A percentile compares a stretch with the other conserved stretches of the same genome.
phyloP scores from a whole-genome alignment of 257 asterid species.

The Prunella vulgaris region DNA sequence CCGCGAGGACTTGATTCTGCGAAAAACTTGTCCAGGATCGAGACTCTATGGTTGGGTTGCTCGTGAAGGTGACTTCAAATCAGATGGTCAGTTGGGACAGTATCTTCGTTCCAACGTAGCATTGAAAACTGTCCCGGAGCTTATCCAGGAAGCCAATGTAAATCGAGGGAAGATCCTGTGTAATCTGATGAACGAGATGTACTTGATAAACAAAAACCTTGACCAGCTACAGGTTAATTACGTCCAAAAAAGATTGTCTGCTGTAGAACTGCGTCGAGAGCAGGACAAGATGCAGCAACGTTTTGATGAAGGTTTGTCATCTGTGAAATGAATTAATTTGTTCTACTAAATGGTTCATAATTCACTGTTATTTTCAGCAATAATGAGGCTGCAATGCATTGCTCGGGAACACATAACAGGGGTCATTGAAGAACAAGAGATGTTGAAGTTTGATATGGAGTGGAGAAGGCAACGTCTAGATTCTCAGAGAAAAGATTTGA shows the following conservation, averaged over 20 bases:
- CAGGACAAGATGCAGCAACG: background rate
- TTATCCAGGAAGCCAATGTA: slow-evolving; percentile 24
- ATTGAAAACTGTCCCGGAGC: background rate
- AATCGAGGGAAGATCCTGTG: background rate
- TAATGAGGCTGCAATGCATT: slow-evolving; percentile 55
- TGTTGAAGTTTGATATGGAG: slow-evolving; percentile 53
- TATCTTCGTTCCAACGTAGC: background rate
- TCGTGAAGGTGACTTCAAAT: slow-evolving; percentile 5
- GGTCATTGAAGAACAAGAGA: slow-evolving; percentile 64
- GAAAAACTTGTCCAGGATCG: background rate
- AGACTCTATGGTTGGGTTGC: slow-evolving; percentile 14
- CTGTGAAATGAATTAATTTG: background rate
- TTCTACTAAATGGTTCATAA: background rate
- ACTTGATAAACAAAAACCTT: background rate
- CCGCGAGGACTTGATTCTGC: background rate
- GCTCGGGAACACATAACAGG: slow-evolving; percentile 54
- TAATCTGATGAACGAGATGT: background rate
- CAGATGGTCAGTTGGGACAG: slow-evolving; percentile 10
- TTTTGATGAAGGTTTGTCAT: slow-evolving; percentile 4
- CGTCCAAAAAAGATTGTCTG: background rate
- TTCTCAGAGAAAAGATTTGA: slow-evolving; percentile 65
- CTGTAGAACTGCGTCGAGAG: slow-evolving; percentile 8
- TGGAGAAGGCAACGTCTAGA: slow-evolving; percentile 50
- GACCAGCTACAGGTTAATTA: background rate
- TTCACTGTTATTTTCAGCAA: slow-evolving; percentile 33